phyloP scores from a whole-genome alignment of 2,329 filamentous ascomycete genomes.

The Bipolaris sorokiniana region DNA sequence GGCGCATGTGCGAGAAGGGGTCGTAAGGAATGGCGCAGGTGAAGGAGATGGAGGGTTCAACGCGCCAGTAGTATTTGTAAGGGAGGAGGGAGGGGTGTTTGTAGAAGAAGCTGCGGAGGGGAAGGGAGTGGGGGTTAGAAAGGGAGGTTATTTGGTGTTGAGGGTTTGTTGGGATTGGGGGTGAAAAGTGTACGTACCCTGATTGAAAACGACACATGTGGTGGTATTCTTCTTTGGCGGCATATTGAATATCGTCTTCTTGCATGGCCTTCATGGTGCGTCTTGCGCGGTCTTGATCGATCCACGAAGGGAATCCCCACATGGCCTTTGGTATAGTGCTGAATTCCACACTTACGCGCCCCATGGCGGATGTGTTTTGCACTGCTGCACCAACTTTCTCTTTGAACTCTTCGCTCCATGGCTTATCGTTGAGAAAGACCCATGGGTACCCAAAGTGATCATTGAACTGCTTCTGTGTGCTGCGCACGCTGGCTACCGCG shows the following conservation, averaged over 20 bases:
- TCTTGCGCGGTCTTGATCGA: slow-evolving; percentile 44
- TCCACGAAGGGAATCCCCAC: slow-evolving; percentile 81
- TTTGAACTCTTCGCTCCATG: slow-evolving; percentile 90
- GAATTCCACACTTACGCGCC: slow-evolving; percentile 68
- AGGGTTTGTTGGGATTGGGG: too few relatives aligned
- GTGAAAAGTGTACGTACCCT: slow-evolving; percentile 14
- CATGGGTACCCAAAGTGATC: slow-evolving; percentile 97
- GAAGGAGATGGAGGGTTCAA: slow-evolving; percentile 96
- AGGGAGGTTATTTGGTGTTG: too few relatives aligned
- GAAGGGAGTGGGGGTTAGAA: neutral
- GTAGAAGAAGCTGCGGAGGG: slow-evolving; percentile 71
- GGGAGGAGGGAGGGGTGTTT: slow-evolving; percentile 83
- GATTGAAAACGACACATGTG: slow-evolving; percentile 97
- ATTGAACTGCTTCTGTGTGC: slow-evolving; percentile 88
- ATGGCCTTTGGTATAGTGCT: slow-evolving; percentile 87
- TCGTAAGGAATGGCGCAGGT: slow-evolving; percentile 98
- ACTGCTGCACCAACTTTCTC: slow-evolving; percentile 75
- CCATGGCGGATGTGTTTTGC: slow-evolving; percentile 61
- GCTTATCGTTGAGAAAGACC: slow-evolving; percentile 96
- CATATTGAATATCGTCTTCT: slow-evolving; percentile 80
- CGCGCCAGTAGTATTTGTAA: slow-evolving; percentile 92
- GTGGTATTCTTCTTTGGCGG: slow-evolving; percentile 84
- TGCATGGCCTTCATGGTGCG: slow-evolving; percentile 79
- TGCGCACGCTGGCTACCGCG: slow-evolving; percentile 69
- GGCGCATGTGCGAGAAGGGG: slow-evolving; percentile 89